Base-by-base conservation (phyloP, 768 basidiomycete species). In the Mycena polygramma region DNA sequence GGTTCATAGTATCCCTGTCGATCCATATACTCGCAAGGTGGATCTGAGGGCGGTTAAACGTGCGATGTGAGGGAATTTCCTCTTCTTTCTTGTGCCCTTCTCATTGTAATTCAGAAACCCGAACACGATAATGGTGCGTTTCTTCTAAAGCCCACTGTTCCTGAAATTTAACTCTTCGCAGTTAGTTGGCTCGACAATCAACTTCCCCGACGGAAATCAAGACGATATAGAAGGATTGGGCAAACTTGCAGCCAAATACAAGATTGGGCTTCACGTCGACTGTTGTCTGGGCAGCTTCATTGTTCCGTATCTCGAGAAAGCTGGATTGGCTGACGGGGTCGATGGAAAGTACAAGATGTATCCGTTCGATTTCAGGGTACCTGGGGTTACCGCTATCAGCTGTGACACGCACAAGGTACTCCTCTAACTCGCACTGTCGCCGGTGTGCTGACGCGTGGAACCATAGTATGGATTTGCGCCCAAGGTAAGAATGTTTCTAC, bases 261-360 rank as follows among this genome's bases (percentile, higher is more conserved):
- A 92, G 20, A 85, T 97, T 64, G 96, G 96, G 9, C 81, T 98
- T 30, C 97, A 98, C 77, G 96, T 98, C 68, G 97, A 98, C 75
- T 97, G 96, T 78, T 98, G 97, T 79, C 85, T 98, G 13, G 97
- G 96, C 3, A 93, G 92, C 57, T 98, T 99, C 81, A 92, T 98
- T 72, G 88, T 98, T 69, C 96, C 97, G 0, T 99, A 94, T 86
- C 86, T 99, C 57, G 93, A 95, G 75, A 82, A 88, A 71, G 88
- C 92, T 17, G 94, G 94, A 5, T 88, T 94, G 63, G 83, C 93
- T 0, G 82, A 82, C 8, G 90, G 90, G 2, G 83, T 87, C 11
- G 81, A 83, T 48, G 89, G 89, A 14, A 83, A 83, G 64, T 91
- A 86, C 74, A 87, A 87, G 68, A 77, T 93, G 26, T 80, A 85